Percentiles rank a stretch among this genome's conserved stretches.
Evolutionary conservation across 176 grass and related monocot genomes (phyloP).

Genomic region (Lolium perenne): DNA sequence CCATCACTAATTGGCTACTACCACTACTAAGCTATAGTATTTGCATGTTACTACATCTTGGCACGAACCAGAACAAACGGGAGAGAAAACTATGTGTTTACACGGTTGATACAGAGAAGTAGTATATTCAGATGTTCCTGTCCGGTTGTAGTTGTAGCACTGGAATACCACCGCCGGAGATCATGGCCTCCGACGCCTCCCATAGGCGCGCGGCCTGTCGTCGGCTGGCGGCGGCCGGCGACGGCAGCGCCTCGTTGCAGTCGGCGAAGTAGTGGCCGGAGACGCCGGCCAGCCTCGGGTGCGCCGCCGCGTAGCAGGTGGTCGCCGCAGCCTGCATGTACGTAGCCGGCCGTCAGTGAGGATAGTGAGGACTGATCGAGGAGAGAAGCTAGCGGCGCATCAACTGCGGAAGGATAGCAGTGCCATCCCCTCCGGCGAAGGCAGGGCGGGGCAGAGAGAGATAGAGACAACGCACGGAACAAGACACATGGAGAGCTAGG

Average conservation of each 20-base stretch:
- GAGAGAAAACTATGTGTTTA: not conserved
- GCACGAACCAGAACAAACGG: not conserved
- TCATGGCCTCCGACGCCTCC: constrained; percentile 60
- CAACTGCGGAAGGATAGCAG: not conserved
- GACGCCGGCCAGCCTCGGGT: constrained; percentile 66
- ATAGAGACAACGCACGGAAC: not conserved
- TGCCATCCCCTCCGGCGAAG: not conserved
- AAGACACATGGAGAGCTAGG: constrained; percentile 38
- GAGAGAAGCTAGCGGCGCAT: not conserved
- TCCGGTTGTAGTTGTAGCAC: not conserved
- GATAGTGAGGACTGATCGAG: too few species aligned
- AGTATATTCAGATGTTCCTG: not conserved
- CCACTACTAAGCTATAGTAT: not conserved
- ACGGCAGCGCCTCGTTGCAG: constrained; percentile 94
- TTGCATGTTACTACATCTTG: constrained; percentile 27
- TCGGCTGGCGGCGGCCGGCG: constrained; percentile 55
- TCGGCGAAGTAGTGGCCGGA: constrained; percentile 92
- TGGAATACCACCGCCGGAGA: not conserved
- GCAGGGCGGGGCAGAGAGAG: not conserved
- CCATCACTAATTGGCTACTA: not conserved
- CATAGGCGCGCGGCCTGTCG: constrained; percentile 71
- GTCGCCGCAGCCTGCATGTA: constrained; percentile 80
- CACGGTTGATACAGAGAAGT: not conserved
- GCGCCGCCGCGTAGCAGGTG: constrained; percentile 92
- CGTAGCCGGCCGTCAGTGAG: not conserved